A percentile compares a stretch with the other conserved stretches of the same genome.
Conservation (phyloP, 2,329 filamentous ascomycete genomes). For the Madurella fahalii region DNA sequence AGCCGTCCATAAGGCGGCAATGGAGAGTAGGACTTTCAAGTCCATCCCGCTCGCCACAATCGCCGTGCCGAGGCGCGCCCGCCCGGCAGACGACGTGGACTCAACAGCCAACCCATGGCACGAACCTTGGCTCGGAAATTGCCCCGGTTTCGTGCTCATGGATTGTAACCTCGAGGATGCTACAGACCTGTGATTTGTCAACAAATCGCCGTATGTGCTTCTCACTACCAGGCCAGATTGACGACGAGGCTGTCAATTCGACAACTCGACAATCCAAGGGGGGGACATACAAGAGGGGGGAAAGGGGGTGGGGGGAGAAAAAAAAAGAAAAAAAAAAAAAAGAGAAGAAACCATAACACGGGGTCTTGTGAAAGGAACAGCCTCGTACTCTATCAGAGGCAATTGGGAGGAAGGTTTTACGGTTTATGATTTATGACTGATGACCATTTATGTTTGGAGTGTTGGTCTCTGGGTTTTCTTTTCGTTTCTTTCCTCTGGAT, state of each 20-base stretch:
- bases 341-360: constrained; percentile 10
- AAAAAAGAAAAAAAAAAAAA: constrained; percentile 3
- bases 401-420: constrained; percentile 17
- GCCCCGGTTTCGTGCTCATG: neutral
- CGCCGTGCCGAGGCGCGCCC: constrained; percentile 1
- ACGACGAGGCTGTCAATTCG: too few species aligned
- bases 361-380: constrained; percentile 5
- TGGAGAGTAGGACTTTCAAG: constrained; percentile 3
- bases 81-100: neutral
- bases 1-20: neutral
- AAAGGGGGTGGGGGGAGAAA: neutral
- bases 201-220: neutral
- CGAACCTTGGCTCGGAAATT: neutral
- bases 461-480: constrained; percentile 1
- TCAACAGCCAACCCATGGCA: neutral
- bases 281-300: neutral
- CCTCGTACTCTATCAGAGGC: constrained; percentile 1
- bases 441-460: neutral
- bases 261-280: too few species aligned
- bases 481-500: constrained; percentile 5
- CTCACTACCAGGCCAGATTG: neutral
- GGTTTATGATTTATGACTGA: constrained; percentile 17
- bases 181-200: neutral
- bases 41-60: constrained; percentile 1
- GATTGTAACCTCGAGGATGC: constrained; percentile 1